A percentile compares a stretch with the other conserved stretches of the same genome.
Conservation (phyloP, 179 eudicot genomes). For the Dionaea muscipula region DNA sequence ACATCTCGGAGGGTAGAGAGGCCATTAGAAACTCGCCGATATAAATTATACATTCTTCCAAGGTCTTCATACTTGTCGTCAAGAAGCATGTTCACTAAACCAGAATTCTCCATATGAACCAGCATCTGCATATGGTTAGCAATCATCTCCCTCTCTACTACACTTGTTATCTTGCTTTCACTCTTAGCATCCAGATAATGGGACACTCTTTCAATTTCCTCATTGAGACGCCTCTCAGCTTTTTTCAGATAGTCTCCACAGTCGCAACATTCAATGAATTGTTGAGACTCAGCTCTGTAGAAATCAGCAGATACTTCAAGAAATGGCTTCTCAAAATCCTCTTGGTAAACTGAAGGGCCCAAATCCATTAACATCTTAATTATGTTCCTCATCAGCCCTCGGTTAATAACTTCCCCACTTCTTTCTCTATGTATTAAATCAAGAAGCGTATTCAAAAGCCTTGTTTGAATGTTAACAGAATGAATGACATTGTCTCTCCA, state of each 20-base stretch:
- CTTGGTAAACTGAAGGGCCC: conserved; percentile 71
- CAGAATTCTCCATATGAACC: conserved; percentile 91
- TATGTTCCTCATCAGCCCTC: conserved; percentile 69
- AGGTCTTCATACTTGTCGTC: conserved; percentile 76
- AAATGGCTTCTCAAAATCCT: conserved; percentile 78
- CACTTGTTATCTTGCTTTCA: conserved; percentile 65
- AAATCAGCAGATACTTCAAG: conserved; percentile 69
- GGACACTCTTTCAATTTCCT: conserved; percentile 84
- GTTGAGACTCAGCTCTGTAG: conserved; percentile 67
- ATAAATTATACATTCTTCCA: conserved; percentile 69
- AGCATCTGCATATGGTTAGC: conserved; percentile 68
- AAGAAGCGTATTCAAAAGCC: conserved; percentile 66
- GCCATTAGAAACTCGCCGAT: conserved; percentile 62
- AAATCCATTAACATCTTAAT: conserved; percentile 75
- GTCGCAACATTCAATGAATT: conserved; percentile 74
- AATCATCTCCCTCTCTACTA: conserved; percentile 83
- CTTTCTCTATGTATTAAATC: conserved; percentile 59
- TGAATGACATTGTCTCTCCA: conserved; percentile 76
- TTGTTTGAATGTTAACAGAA: conserved; percentile 43
- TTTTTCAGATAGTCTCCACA: conserved; percentile 79
- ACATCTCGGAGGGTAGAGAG: conserved; percentile 58
- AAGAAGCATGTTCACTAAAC: conserved; percentile 62
- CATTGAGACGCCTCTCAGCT: conserved; percentile 70
- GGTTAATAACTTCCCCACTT: conserved; percentile 61
- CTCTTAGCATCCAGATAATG: conserved; percentile 70